Conservation (phyloP, 306 rosid species). For the Medicago ruthenica region DNA sequence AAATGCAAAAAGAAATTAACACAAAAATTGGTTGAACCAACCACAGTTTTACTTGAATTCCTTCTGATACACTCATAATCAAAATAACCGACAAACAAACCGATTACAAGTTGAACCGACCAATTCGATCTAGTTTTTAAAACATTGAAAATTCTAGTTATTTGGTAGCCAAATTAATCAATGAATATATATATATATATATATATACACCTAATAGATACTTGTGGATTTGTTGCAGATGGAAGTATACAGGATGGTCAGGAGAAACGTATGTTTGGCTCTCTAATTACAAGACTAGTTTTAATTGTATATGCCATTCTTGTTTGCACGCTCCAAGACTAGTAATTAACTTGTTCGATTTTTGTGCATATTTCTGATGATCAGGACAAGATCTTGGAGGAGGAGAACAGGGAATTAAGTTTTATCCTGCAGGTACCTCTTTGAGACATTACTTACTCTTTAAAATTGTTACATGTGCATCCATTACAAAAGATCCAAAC, state of each 20-base stretch:
- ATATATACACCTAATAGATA: constrained; percentile 17
- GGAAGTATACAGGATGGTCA: constrained; percentile 52
- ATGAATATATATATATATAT: neutral
- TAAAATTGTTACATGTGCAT: too few relatives aligned
- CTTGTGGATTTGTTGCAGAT: constrained; percentile 46
- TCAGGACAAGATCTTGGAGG: constrained; percentile 68
- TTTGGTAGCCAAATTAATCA: neutral
- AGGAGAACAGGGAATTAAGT: constrained; percentile 64
- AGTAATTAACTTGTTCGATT: neutral
- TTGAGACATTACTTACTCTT: too few relatives aligned
- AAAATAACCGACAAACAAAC: too few relatives aligned
- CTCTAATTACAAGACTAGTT: neutral
- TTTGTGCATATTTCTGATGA: neutral
- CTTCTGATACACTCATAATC: too few relatives aligned
- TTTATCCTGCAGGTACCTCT: constrained; percentile 62
- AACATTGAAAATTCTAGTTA: neutral
- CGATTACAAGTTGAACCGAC: too few relatives aligned
- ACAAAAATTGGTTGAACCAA: too few relatives aligned
- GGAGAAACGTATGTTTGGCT: constrained; percentile 62
- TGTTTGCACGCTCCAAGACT: neutral
- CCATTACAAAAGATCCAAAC: too few relatives aligned
- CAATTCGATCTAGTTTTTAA: too few relatives aligned
- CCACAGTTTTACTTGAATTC: too few relatives aligned
- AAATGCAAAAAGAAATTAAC: too few relatives aligned
- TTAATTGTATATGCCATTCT: neutral